Percentiles rank a stretch among this genome's conserved stretches.
Conservation (phyloP, 768 basidiomycete species). For the Albatrellus ellisii region DNA sequence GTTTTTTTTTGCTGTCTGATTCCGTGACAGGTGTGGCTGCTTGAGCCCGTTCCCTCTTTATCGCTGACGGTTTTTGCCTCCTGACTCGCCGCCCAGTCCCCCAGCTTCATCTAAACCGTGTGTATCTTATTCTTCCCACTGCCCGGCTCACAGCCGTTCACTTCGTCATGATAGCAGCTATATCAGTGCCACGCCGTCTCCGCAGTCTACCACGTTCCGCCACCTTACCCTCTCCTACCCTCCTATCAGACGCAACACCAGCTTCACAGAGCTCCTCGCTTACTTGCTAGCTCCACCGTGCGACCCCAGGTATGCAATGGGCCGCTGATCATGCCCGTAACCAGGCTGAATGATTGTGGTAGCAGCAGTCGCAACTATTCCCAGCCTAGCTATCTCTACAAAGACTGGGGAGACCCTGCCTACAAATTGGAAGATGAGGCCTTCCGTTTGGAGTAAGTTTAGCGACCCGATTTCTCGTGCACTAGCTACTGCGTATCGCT, state of each 20-base stretch:
- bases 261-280: slow-evolving; percentile 51
- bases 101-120: slow-evolving; percentile 8
- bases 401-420: slow-evolving; percentile 67
- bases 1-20: no score
- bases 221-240: slow-evolving; percentile 21
- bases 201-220: slow-evolving; percentile 17
- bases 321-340: background rate
- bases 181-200: slow-evolving; percentile 18
- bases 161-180: slow-evolving; percentile 6
- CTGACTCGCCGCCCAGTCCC: slow-evolving; percentile 1
- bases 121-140: slow-evolving; percentile 1
- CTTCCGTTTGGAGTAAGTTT: slow-evolving; percentile 74
- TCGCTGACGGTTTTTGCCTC: no score
- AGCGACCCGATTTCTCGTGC: no score
- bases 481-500: background rate
- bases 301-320: slow-evolving; percentile 20
- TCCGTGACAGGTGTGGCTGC: no score
- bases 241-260: slow-evolving; percentile 40
- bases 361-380: background rate
- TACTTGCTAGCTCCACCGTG: slow-evolving; percentile 73
- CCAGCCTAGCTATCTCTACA: slow-evolving; percentile 28
- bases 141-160: background rate
- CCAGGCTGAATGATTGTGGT: no score
- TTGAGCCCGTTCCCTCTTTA: no score
- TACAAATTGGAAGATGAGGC: slow-evolving; percentile 55